Evolutionary conservation across 108 stramenopile species (phyloP).

Genomic region (Conticribra weissflogii): DNA sequence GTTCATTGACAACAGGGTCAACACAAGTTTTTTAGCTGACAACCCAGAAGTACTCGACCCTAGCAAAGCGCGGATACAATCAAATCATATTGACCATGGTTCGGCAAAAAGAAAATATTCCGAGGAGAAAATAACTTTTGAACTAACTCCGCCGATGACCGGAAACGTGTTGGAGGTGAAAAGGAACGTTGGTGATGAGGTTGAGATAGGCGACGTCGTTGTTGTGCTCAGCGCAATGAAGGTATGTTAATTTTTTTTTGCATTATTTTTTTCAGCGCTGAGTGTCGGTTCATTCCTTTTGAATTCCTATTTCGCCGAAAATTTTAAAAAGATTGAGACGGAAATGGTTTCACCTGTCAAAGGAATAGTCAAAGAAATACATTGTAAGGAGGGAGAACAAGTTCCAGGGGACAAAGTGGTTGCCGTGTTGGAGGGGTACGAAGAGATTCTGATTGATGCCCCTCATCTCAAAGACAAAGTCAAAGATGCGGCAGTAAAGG

Average conservation of each 20-base stretch:
- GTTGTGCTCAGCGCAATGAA: slow-evolving; percentile 86
- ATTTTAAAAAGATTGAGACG: slow-evolving; percentile 89
- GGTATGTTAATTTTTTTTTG: no score
- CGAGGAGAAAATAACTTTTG: slow-evolving; percentile 48
- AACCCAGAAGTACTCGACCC: slow-evolving; percentile 46
- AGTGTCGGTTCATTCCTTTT: no score
- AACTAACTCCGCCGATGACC: slow-evolving; percentile 77
- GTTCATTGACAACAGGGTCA: slow-evolving; percentile 58
- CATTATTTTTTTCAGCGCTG: no score
- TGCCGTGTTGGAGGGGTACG: slow-evolving; percentile 56
- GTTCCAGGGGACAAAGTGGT: slow-evolving; percentile 63
- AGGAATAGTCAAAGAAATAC: slow-evolving; percentile 56
- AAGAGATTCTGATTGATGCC: slow-evolving; percentile 35
- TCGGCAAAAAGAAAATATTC: slow-evolving; percentile 35
- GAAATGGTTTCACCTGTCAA: slow-evolving; percentile 64
- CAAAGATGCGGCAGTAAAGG: neutral
- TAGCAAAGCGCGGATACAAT: slow-evolving; percentile 20
- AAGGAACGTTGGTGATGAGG: slow-evolving; percentile 62
- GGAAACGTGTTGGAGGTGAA: slow-evolving; percentile 74
- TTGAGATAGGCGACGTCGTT: slow-evolving; percentile 72
- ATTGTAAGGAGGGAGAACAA: slow-evolving; percentile 58
- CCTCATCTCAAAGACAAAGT: neutral
- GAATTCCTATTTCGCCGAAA: no score
- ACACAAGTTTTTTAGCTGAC: slow-evolving; percentile 71
- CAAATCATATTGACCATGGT: slow-evolving; percentile 23